Evolutionary conservation across 2,329 filamentous ascomycete genomes (phyloP).

Genomic region (Diaporthe helianthi): DNA sequence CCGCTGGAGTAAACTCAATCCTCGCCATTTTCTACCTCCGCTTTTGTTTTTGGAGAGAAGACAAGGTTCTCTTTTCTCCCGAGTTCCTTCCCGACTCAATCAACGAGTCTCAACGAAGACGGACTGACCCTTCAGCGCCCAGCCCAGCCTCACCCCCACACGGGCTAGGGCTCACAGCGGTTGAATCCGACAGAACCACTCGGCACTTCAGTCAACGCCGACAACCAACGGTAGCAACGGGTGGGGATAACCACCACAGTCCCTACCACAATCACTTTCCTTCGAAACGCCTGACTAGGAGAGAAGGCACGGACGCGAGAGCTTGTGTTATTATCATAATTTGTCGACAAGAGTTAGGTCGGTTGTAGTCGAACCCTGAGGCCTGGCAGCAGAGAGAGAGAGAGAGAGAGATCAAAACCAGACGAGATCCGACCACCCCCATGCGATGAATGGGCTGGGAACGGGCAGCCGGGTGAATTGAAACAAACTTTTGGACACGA

Average conservation of each 20-base stretch:
- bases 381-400: not conserved
- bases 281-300: not conserved
- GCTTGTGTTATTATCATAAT: too few relatives aligned
- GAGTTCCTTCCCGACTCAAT: not conserved
- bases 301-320: not conserved
- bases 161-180: slow-evolving; percentile 1
- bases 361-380: not conserved
- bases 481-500: slow-evolving; percentile 9
- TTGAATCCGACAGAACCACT: not conserved
- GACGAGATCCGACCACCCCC: not conserved
- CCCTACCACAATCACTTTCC: not conserved
- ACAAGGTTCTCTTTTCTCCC: not conserved
- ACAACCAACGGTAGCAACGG: not conserved
- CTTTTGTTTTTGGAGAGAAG: not conserved
- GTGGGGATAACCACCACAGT: not conserved
- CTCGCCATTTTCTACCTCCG: not conserved
- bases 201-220: not conserved
- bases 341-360: not conserved
- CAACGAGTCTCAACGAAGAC: not conserved
- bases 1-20: not conserved
- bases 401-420: not conserved
- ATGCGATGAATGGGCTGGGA: slow-evolving; percentile 25
- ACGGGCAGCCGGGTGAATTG: slow-evolving; percentile 14
- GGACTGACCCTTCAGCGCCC: slow-evolving; percentile 3
- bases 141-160: slow-evolving; percentile 25